Evolutionary conservation across 345 rosid species (phyloP).

Genomic region (Excoecaria agallocha): DNA sequence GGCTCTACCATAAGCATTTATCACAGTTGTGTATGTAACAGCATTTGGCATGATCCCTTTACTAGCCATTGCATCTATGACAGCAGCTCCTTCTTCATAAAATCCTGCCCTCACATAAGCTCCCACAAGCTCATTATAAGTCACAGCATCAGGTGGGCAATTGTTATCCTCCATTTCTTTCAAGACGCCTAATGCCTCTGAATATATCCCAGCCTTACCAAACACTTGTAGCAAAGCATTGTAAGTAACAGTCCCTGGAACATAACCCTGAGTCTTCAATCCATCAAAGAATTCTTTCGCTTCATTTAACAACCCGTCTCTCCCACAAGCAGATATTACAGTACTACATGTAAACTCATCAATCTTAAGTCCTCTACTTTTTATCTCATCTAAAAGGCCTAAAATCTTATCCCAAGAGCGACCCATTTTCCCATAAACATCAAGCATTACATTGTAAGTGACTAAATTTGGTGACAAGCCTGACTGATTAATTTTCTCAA

Average conservation of each 20-base stretch:
- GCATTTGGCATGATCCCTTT: slow-evolving; percentile 78
- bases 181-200: slow-evolving; percentile 66
- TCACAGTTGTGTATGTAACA: slow-evolving; percentile 76
- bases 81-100: slow-evolving; percentile 68
- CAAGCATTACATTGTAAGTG: slow-evolving; percentile 87
- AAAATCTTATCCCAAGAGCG: slow-evolving; percentile 70
- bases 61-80: slow-evolving; percentile 57
- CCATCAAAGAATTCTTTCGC: slow-evolving; percentile 71
- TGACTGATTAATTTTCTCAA: slow-evolving; percentile 62
- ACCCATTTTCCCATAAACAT: slow-evolving; percentile 88
- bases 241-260: slow-evolving; percentile 74
- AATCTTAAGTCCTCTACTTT: slow-evolving; percentile 48
- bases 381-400: slow-evolving; percentile 63
- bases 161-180: slow-evolving; percentile 82
- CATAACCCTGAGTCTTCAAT: slow-evolving; percentile 64
- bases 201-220: slow-evolving; percentile 73
- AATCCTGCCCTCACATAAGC: slow-evolving; percentile 88
- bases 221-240: slow-evolving; percentile 75
- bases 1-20: slow-evolving; percentile 77
- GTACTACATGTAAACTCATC: slow-evolving; percentile 94
- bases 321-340: slow-evolving; percentile 82
- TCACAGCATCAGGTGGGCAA: slow-evolving; percentile 66
- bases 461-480: slow-evolving; percentile 76
- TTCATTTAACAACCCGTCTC: slow-evolving; percentile 72
- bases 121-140: slow-evolving; percentile 81